Evolutionary conservation across 169 alveolate species (phyloP).

Genomic region (Babesia sp.): DNA sequence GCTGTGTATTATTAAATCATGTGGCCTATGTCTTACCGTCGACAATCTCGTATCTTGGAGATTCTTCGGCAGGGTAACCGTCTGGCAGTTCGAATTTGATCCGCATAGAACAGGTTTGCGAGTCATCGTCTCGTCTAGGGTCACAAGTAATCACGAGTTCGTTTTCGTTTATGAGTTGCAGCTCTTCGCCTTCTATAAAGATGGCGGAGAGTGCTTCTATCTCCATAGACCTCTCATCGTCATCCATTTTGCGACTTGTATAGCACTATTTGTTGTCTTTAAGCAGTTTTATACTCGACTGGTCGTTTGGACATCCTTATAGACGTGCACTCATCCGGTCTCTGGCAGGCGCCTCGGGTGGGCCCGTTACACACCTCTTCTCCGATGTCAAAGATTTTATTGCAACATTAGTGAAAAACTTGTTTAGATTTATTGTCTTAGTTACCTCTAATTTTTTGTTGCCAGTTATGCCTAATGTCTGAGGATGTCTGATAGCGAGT

Average conservation of each 20-base stretch:
- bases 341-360: slow-evolving; percentile 25
- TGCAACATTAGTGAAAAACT: not conserved
- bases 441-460: not conserved
- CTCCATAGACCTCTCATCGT: slow-evolving; percentile 29
- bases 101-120: slow-evolving; percentile 7
- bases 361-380: slow-evolving; percentile 6
- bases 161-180: slow-evolving; percentile 19
- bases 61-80: slow-evolving; percentile 24
- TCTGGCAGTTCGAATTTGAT: slow-evolving; percentile 20
- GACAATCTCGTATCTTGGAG: slow-evolving; percentile 8
- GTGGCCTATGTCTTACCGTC: slow-evolving; percentile 4
- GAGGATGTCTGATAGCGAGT: slow-evolving; percentile 41
- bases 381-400: not conserved
- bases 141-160: slow-evolving; percentile 20
- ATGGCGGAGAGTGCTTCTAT: slow-evolving; percentile 45
- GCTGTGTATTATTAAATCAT: not conserved
- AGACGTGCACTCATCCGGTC: slow-evolving; percentile 10
- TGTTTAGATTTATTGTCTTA: not conserved
- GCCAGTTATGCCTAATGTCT: slow-evolving; percentile 3
- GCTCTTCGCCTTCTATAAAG: slow-evolving; percentile 39
- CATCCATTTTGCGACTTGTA: slow-evolving; percentile 23
- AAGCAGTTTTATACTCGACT: not conserved
- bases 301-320: not conserved
- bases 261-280: not conserved
- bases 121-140: slow-evolving; percentile 16